These are phyloP conservation scores for Beauveria bassiana DNA, from an alignment of 2,329 filamentous ascomycete genomes.

Conservation along the genomic window DNA sequence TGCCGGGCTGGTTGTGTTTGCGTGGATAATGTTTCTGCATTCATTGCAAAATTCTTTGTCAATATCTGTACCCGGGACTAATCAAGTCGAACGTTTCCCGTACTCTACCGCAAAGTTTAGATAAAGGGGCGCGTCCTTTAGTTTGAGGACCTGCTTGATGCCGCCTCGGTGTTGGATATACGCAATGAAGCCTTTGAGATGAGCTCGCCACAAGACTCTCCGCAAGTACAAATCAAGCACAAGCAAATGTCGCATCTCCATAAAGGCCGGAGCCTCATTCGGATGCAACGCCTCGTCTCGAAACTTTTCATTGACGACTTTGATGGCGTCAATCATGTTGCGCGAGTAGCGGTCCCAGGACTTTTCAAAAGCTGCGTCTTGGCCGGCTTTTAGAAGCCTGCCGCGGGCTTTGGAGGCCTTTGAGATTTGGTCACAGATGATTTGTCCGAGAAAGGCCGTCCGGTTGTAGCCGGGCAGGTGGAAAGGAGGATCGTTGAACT, in stretches of 20 bases:
- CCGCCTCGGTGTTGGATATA: neutral
- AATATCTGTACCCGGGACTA: neutral
- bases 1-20: neutral
- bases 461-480: neutral
- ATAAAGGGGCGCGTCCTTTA: neutral
- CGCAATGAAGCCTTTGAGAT: neutral
- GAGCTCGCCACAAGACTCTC: neutral
- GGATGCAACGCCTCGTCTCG: neutral
- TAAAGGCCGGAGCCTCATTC: neutral
- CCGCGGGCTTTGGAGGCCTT: neutral
- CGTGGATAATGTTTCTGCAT: slow-evolving; percentile 1
- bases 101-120: neutral
- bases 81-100: neutral
- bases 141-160: neutral
- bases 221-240: neutral
- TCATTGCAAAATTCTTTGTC: neutral
- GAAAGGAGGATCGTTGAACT: neutral
- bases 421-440: neutral
- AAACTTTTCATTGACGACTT: neutral
- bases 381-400: neutral
- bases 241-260: neutral
- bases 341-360: neutral
- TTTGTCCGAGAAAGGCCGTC: neutral
- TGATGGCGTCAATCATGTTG: neutral
- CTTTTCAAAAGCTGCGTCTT: neutral